Evolutionary conservation across 2,329 filamentous ascomycete genomes (phyloP).

Genomic region (Teratosphaeria gauchensis): DNA sequence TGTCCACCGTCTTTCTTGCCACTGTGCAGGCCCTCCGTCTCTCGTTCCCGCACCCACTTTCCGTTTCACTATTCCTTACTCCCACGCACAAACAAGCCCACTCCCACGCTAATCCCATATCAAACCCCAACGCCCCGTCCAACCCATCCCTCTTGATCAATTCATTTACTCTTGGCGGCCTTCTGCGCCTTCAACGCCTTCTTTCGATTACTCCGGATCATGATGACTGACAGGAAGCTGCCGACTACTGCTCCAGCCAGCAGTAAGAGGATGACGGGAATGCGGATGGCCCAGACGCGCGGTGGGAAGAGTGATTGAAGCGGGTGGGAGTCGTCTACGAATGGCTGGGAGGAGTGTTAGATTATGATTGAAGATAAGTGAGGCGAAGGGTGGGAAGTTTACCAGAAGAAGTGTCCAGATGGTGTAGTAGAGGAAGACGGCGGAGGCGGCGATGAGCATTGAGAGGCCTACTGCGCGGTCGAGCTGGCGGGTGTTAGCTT

Average conservation of each 20-base stretch:
- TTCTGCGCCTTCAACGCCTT: constrained; percentile 76
- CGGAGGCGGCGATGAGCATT: constrained; percentile 65
- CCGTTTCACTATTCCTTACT: no score
- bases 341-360: constrained; percentile 54
- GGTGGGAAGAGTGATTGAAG: constrained; percentile 93
- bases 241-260: constrained; percentile 88
- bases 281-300: constrained; percentile 96
- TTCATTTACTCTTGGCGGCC: constrained; percentile 43
- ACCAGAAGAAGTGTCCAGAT: constrained; percentile 98
- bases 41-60: no score
- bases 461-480: constrained; percentile 73
- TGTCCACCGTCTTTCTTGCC: no score
- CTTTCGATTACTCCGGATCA: constrained; percentile 98
- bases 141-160: background rate
- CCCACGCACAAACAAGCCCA: no score
- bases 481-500: constrained; percentile 49
- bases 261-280: constrained; percentile 91
- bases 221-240: constrained; percentile 90
- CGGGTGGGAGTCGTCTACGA: constrained; percentile 84
- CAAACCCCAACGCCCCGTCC: no score
- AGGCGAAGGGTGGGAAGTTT: constrained; percentile 21
- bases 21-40: no score
- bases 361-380: background rate
- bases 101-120: no score
- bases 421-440: constrained; percentile 83